Conservation (phyloP, 2,329 filamentous ascomycete species). For the Fusarium pseudocircinatum region DNA sequence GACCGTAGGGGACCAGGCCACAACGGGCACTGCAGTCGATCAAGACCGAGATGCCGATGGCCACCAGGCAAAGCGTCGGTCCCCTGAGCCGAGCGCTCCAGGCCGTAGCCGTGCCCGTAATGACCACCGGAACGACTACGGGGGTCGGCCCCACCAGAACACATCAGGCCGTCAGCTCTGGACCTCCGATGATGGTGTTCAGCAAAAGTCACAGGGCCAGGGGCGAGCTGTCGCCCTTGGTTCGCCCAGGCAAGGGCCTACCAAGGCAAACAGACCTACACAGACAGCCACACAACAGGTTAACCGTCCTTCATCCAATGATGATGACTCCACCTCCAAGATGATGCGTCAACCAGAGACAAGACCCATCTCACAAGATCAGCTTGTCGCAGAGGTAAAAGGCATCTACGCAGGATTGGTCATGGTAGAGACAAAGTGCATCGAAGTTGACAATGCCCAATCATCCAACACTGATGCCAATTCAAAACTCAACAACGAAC, state of each 20-base stretch:
- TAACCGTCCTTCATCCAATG: not conserved
- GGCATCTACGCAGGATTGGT: constrained; percentile 84
- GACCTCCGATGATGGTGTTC: constrained; percentile 39
- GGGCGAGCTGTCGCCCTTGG: constrained; percentile 2
- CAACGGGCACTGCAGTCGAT: not conserved
- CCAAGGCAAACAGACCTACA: constrained; percentile 5
- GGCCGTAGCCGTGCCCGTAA: constrained; percentile 22
- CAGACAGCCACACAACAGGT: constrained; percentile 5
- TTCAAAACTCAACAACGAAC: constrained; percentile 66
- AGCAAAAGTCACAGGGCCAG: constrained; percentile 12
- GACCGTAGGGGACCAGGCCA: not conserved
- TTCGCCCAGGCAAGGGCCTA: constrained; percentile 3
- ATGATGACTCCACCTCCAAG: constrained; percentile 11
- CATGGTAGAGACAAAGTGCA: constrained; percentile 88
- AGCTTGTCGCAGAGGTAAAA: constrained; percentile 83
- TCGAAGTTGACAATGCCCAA: constrained; percentile 78
- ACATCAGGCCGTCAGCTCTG: constrained; percentile 42
- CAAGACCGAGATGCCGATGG: constrained; percentile 11
- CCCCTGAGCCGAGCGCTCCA: constrained; percentile 34
- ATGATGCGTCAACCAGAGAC: constrained; percentile 36
- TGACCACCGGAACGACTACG: constrained; percentile 32
- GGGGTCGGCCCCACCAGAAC: constrained; percentile 35
- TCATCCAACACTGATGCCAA: constrained; percentile 56
- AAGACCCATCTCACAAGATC: constrained; percentile 72
- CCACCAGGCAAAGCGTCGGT: constrained; percentile 41